Base-by-base conservation (phyloP, 2,329 filamentous ascomycete genomes). In the Aspergillus sp. region DNA sequence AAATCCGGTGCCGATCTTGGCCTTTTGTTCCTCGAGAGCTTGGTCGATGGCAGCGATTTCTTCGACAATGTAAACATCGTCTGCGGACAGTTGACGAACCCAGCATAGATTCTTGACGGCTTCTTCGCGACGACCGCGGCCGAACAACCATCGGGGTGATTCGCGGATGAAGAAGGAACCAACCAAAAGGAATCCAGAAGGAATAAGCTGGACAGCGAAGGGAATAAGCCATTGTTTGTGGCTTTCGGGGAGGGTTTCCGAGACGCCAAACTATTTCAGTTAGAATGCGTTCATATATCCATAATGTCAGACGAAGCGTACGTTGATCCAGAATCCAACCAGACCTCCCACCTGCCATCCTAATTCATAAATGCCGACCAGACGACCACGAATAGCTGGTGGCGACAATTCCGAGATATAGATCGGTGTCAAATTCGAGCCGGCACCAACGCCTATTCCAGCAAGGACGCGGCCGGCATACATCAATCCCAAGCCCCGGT, bases 11-110 rank as follows among this genome's bases (percentile, higher is more conserved):
- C 86, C 86, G 32, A 88, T 77, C 23, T 79, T 75, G 3, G 70
- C 64, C 43, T 75, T 71, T 63, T 84, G 84, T 17, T 79, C 69
- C 54, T 88, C 83, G 19, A 88, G 71, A 9, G 86, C 84, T 10
- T 78, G 74, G 44, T 90, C 84, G 46, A 90, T 84, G 53, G 78
- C 82, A 44, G 76, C 75, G 15, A 90, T 74, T 66, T 90, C 86
- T 62, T 90, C 85, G 2, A 84, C 70, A 43, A 90, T 84, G 61
- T 90, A 89, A 10, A 80, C 68, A 52, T 71, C 60, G 4, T 59
- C 50, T 13, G 54, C 50, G 5, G 71, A 61, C 10, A 74, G 65
- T 5, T 68, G 57, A 30, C 75, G 66, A 17, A 70, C 61, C 65
- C 66, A 70, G 55, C 60, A 65, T 30, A 85, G 73, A 42, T 81